A percentile compares a stretch with the other conserved stretches of the same genome.
Evolutionary conservation across 148 eudicot species (phyloP).

Genomic region (Chenopodium berlandieri): DNA sequence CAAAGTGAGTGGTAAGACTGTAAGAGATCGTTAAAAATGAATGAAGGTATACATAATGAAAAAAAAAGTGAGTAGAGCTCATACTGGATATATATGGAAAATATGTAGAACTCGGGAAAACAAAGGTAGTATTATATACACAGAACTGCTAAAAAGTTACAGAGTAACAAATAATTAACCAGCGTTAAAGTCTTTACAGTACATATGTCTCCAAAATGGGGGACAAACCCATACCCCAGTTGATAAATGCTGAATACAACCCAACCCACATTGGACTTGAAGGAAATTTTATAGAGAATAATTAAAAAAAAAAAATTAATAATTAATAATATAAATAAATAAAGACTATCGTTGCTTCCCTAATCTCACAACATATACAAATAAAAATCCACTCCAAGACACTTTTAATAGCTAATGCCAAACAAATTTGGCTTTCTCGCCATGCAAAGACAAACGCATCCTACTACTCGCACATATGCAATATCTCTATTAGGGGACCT

Average conservation of each 20-base stretch:
- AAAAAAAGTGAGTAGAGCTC: too few relatives aligned
- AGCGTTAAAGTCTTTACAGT: not conserved
- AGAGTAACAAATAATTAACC: not conserved
- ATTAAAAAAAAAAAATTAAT: too few relatives aligned
- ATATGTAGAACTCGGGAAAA: too few relatives aligned
- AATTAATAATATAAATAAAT: too few relatives aligned
- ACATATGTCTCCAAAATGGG: not conserved
- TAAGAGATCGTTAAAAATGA: too few relatives aligned
- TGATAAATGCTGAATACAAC: not conserved
- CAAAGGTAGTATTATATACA: too few relatives aligned
- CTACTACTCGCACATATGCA: not conserved
- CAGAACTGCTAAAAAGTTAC: not conserved
- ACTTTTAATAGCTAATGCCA: not conserved
- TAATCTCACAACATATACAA: not conserved
- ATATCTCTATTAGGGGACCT: not conserved
- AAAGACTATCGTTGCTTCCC: too few relatives aligned
- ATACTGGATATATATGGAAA: too few relatives aligned
- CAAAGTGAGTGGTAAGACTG: too few relatives aligned
- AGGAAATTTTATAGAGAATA: not conserved
- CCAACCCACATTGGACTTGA: not conserved
- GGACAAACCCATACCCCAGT: not conserved
- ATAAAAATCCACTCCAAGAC: not conserved
- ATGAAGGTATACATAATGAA: too few relatives aligned
- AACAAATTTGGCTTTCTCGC: not conserved
- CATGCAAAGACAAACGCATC: not conserved